Percentiles rank a stretch among this genome's conserved stretches.
phyloP scores from a whole-genome alignment of 495 filamentous ascomycete species.

The Tuber indicum region DNA sequence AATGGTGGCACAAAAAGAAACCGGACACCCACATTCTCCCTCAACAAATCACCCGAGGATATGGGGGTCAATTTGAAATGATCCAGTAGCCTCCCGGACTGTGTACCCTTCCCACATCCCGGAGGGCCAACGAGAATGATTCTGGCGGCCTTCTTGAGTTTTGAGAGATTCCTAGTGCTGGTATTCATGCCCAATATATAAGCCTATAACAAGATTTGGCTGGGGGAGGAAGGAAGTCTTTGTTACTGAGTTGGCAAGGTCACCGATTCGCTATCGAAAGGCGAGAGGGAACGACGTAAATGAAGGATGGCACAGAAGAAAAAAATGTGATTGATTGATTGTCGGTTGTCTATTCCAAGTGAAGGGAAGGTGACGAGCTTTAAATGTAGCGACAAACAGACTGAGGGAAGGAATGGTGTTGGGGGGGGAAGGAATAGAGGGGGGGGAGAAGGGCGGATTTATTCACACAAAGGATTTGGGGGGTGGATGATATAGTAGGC shows the following conservation, averaged over 20 bases:
- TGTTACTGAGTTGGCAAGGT: not conserved
- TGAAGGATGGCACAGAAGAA: not conserved
- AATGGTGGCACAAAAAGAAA: conserved; percentile 10
- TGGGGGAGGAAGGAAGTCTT: not conserved
- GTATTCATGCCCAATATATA: conserved; percentile 1
- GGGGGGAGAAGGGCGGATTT: not conserved
- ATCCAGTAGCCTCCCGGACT: conserved; percentile 77
- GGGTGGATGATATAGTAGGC: not conserved
- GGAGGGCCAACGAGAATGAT: conserved; percentile 95
- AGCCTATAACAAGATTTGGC: not conserved
- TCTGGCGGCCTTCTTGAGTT: conserved; percentile 74
- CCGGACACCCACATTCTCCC: conserved; percentile 62
- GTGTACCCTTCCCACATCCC: conserved; percentile 86
- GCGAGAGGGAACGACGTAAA: not conserved
- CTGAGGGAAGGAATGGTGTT: not conserved
- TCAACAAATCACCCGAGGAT: conserved; percentile 85
- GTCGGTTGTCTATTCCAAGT: not conserved
- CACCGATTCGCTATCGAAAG: not conserved
- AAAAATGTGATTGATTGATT: not conserved
- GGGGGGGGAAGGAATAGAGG: not conserved
- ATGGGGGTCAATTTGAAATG: conserved; percentile 85
- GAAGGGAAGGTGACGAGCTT: not conserved
- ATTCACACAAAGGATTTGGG: not conserved
- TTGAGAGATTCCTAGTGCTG: conserved; percentile 43
- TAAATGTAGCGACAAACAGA: not conserved